Percentiles rank a stretch among this genome's conserved stretches.
These are phyloP conservation scores for Coemansia pectinata DNA, from an alignment of 192 early-diverging fungal species.

Conservation along the genomic window DNA sequence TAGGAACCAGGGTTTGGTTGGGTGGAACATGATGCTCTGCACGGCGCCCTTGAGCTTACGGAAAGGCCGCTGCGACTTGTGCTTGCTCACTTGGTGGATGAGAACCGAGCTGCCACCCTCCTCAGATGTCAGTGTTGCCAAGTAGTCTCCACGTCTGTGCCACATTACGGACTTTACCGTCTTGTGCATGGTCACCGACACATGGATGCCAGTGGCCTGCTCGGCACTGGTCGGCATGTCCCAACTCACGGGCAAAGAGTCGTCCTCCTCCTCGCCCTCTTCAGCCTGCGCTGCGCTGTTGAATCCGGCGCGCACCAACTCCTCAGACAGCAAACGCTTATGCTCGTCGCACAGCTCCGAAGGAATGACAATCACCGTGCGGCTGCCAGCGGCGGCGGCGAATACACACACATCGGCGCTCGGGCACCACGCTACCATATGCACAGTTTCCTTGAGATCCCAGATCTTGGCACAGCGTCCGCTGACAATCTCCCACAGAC, in stretches of 20 bases:
- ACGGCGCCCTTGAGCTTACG: conserved; percentile 85
- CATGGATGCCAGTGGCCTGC: conserved; percentile 45
- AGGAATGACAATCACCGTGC: conserved; percentile 59
- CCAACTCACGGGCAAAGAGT: conserved; percentile 54
- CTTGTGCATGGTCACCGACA: conserved; percentile 58
- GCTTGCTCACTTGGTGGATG: conserved; percentile 90
- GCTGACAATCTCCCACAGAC: conserved; percentile 89
- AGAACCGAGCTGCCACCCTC: conserved; percentile 71
- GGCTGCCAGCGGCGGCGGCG: conserved; percentile 68
- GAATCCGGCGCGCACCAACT: conserved; percentile 44
- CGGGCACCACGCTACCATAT: conserved; percentile 88
- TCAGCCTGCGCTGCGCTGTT: conserved; percentile 14
- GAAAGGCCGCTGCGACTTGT: conserved; percentile 90
- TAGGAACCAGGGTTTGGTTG: conserved; percentile 87
- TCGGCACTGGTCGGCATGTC: conserved; percentile 57
- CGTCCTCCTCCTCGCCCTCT: conserved; percentile 35
- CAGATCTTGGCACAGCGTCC: conserved; percentile 83
- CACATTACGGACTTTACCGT: conserved; percentile 82
- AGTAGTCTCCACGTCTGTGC: conserved; percentile 98
- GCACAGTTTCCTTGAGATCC: conserved; percentile 68
- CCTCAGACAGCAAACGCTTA: conserved; percentile 37
- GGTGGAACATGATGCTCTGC: conserved; percentile 91
- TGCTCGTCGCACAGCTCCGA: conserved; percentile 50
- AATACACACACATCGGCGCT: conserved; percentile 74
- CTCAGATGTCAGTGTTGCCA: conserved; percentile 82